These are phyloP conservation scores for Fusarium napiforme DNA, from an alignment of 2,329 filamentous ascomycete genomes.

Conservation along the genomic window DNA sequence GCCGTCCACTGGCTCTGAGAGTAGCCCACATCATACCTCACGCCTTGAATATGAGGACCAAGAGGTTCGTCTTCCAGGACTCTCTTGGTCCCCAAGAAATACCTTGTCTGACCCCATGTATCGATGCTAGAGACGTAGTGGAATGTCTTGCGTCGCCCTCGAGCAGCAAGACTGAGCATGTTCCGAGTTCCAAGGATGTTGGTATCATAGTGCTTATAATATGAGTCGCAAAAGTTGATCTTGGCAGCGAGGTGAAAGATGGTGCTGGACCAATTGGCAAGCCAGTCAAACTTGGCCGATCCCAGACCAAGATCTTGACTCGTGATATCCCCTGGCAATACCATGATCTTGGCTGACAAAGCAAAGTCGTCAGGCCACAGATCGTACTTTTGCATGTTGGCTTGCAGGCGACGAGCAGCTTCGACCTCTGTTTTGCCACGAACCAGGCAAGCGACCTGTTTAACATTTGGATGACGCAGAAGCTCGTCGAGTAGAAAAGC, in stretches of 20 bases:
- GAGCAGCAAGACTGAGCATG: neutral
- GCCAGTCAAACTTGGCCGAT: neutral
- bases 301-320: neutral
- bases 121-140: slow-evolving; percentile 9
- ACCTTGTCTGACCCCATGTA: slow-evolving; percentile 3
- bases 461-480: neutral
- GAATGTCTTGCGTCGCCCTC: neutral
- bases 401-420: neutral
- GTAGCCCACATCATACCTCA: neutral
- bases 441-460: neutral
- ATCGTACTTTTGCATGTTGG: slow-evolving; percentile 2
- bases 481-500: neutral
- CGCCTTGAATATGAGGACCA: neutral
- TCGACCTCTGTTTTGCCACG: neutral
- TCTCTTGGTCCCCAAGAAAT: neutral
- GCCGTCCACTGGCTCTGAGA: slow-evolving; percentile 5
- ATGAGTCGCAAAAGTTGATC: slow-evolving; percentile 3
- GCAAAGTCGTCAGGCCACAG: neutral
- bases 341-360: neutral
- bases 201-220: slow-evolving; percentile 2
- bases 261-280: neutral
- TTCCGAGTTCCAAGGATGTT: neutral
- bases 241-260: slow-evolving; percentile 7
- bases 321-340: neutral
- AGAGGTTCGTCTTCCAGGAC: neutral